Percentiles rank a stretch among this genome's conserved stretches.
phyloP scores from a whole-genome alignment of 208 protist genomes.

The Crithidia bombi region DNA sequence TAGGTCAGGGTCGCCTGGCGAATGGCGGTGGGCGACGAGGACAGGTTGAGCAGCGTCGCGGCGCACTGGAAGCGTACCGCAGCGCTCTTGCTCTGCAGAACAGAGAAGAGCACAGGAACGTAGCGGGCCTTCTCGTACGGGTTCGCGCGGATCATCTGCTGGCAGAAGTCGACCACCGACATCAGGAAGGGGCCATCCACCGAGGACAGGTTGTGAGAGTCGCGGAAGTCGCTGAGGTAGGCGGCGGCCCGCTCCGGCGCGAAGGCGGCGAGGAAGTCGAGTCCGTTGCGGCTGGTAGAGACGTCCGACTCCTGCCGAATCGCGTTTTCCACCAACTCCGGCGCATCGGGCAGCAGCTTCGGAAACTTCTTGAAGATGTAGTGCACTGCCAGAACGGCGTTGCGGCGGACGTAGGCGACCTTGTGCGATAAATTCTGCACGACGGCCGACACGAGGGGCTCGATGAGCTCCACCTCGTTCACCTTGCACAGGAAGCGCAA shows the following conservation, averaged over 20 bases:
- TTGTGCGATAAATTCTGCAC: conserved; percentile 94
- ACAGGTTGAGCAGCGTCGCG: conserved; percentile 94
- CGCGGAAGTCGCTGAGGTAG: conserved; percentile 92
- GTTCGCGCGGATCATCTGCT: conserved; percentile 82
- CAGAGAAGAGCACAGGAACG: conserved; percentile 94
- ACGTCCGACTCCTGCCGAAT: conserved; percentile 91
- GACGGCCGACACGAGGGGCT: conserved; percentile 96
- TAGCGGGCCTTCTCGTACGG: conserved; percentile 93
- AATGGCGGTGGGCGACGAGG: conserved; percentile 96
- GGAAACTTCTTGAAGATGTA: conserved; percentile 94
- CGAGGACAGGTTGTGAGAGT: conserved; percentile 66
- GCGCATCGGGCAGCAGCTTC: conserved; percentile 96
- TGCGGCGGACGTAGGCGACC: conserved; percentile 96
- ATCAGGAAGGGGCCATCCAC: conserved; percentile 94
- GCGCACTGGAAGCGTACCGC: conserved; percentile 97
- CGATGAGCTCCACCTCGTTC: conserved; percentile 96
- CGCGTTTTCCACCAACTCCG: conserved; percentile 96
- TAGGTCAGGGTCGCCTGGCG: conserved; percentile 90
- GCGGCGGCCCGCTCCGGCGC: conserved; percentile 93
- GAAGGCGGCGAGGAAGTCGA: conserved; percentile 98
- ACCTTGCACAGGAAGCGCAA: conserved; percentile 98
- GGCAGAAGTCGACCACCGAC: conserved; percentile 87
- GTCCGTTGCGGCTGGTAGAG: conserved; percentile 96
- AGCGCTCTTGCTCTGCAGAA: conserved; percentile 93
- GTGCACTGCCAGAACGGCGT: conserved; percentile 97